phyloP scores from a whole-genome alignment of 1,139 yeast species.

The Blastobotrys ciferrii region DNA sequence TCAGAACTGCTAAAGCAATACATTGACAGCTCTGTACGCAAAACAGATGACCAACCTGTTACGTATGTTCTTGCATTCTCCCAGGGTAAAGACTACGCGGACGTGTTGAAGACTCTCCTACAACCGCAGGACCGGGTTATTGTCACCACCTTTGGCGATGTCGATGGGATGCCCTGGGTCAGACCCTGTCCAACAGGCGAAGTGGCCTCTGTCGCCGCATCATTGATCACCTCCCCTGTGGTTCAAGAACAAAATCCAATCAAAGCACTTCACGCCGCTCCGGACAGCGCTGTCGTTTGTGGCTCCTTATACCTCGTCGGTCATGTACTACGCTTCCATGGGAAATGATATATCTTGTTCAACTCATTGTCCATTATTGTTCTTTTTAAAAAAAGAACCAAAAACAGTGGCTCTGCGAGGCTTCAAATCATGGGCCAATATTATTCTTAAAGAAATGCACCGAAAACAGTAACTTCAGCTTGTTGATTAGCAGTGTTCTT shows the following conservation, averaged over 20 bases:
- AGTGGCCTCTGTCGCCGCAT: slow-evolving; percentile 33
- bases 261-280: slow-evolving; percentile 27
- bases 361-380: neutral
- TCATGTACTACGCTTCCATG: slow-evolving; percentile 42
- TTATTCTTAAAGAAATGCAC: too few species aligned
- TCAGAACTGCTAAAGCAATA: slow-evolving; percentile 62
- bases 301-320: slow-evolving; percentile 80
- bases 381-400: too few species aligned
- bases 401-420: too few species aligned
- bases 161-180: slow-evolving; percentile 96
- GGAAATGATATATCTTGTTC: neutral
- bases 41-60: slow-evolving; percentile 38
- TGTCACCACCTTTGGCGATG: slow-evolving; percentile 60
- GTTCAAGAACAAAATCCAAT: neutral
- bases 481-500: too few species aligned
- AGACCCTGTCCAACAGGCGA: slow-evolving; percentile 45
- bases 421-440: neutral
- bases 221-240: slow-evolving; percentile 11
- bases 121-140: slow-evolving; percentile 53
- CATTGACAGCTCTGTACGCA: slow-evolving; percentile 34
- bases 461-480: too few species aligned
- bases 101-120: slow-evolving; percentile 53
- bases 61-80: slow-evolving; percentile 75
- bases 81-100: slow-evolving; percentile 60
- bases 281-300: slow-evolving; percentile 55